A percentile compares a stretch with the other conserved stretches of the same genome.
Evolutionary conservation across 1,284 basidiomycete genomes (phyloP).

Genomic region (Moesziomyces sp.): DNA sequence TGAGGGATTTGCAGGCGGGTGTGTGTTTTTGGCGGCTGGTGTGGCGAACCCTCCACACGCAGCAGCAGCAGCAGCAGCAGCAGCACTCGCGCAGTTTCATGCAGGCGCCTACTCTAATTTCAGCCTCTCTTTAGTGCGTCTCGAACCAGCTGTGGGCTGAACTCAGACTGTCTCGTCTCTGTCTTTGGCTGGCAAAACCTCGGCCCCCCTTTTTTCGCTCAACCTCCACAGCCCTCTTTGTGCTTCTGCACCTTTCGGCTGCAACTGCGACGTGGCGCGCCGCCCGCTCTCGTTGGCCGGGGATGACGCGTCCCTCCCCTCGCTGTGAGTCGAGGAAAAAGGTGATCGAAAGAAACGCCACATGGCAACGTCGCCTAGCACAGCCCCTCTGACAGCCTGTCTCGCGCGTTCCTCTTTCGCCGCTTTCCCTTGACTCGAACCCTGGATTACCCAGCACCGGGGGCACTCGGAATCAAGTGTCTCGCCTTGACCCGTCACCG

Average conservation of each 20-base stretch:
- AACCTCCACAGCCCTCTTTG: conserved; percentile 7
- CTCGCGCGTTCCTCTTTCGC: no score
- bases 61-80: background rate
- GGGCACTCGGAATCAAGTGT: no score
- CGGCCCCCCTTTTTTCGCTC: background rate
- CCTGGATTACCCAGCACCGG: no score
- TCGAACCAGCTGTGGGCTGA: no score
- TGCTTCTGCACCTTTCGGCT: conserved; percentile 9
- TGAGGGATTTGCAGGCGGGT: no score
- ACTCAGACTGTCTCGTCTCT: no score
- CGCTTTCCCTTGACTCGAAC: no score
- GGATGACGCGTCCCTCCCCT: conserved; percentile 17
- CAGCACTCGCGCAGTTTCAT: no score
- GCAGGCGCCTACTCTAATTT: conserved; percentile 2
- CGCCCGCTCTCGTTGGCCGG: background rate
- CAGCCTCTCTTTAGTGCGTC: background rate
- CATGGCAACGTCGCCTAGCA: conserved; percentile 2
- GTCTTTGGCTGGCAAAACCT: background rate
- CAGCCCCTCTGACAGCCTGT: conserved; percentile 1
- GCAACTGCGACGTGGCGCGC: background rate
- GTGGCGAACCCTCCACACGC: background rate
- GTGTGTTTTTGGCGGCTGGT: no score
- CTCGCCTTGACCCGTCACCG: no score
- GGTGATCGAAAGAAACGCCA: conserved; percentile 3
- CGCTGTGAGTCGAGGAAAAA: no score